These are phyloP conservation scores for Williopsis jadinii DNA, from an alignment of 1,139 yeast genomes.

Conservation along the genomic window DNA sequence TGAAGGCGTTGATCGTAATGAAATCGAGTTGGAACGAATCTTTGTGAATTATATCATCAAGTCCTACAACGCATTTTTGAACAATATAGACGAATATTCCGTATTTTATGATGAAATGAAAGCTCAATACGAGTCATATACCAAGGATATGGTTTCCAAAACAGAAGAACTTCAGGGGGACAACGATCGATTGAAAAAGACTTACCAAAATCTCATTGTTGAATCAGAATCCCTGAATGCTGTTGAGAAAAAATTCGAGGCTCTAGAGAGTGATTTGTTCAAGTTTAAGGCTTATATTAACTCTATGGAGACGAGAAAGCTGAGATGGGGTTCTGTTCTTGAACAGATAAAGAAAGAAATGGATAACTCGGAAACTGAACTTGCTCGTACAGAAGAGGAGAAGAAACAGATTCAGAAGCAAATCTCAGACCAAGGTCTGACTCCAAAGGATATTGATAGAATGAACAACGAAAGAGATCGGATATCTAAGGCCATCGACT, in stretches of 20 bases:
- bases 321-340: constrained; percentile 56
- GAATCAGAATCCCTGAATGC: constrained; percentile 35
- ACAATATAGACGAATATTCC: constrained; percentile 54
- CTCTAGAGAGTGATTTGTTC: constrained; percentile 63
- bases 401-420: constrained; percentile 39
- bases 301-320: constrained; percentile 55
- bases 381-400: constrained; percentile 37
- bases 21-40: constrained; percentile 43
- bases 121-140: constrained; percentile 41
- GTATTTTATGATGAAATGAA: constrained; percentile 51
- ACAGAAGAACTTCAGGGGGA: constrained; percentile 35
- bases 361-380: constrained; percentile 36
- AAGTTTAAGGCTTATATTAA: constrained; percentile 69
- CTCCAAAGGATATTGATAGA: constrained; percentile 55
- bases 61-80: constrained; percentile 62
- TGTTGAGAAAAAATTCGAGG: constrained; percentile 51
- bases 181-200: constrained; percentile 29
- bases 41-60: constrained; percentile 60
- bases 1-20: constrained; percentile 29
- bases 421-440: constrained; percentile 48
- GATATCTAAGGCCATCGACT: constrained; percentile 49
- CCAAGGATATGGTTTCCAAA: constrained; percentile 37
- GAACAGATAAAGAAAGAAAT: constrained; percentile 52
- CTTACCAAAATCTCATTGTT: constrained; percentile 25
- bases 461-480: constrained; percentile 57